Base-by-base conservation (phyloP, 2,329 filamentous ascomycete genomes). In the Ambrosiella xylebori region DNA sequence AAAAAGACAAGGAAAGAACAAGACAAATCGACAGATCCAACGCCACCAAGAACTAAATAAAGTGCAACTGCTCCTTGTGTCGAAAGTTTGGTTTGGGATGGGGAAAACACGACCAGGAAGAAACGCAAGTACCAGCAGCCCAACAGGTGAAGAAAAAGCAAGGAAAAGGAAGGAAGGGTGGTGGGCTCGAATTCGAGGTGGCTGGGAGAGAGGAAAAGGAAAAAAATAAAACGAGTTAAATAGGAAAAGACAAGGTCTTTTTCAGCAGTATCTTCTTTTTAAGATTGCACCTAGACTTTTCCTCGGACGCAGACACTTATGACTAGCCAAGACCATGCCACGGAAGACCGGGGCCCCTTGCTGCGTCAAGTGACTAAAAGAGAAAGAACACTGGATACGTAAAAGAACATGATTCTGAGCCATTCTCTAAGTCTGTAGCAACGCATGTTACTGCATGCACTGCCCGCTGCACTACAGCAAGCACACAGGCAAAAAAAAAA, bases 101-200 rank as follows among this genome's bases (percentile, higher is more conserved):
- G 27, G 27, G 27, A 27, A 27, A 27, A 27, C 27, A 4, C 27
- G 27, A 27, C 27, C 27, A 27, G 27, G 27, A 27, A 27, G 27
- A 27, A 27, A 27, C 27, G 4, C 27, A 27, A 27, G 27, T 27
- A 27, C 27, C 27, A 27, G 27, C 27, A n/a, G 39, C 27, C 27
- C 27, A 27, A 4, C 27, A 27, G 27, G 27, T 5, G 27, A 27
- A 27, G 27, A 27, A 27, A 27, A 27, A 27, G 27, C 27, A 2
- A 27, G 27, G 3, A 27, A 27, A 51, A 51, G 27, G 13, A 19
- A 51, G 27, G 27, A 51, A 36, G 6, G 36, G 15, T 15, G 49
- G n/a, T 19, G 47, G 27, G 12, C 19, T 11, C 50, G n/a, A 50
- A 50, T 44, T 55, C 17, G 44, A 51, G 51, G 57, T 58, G 57